Evolutionary conservation across 2,329 filamentous ascomycete genomes (phyloP), one percentile per base, ranked within the genome.

Genomic region (Epichloe sp.): DNA sequence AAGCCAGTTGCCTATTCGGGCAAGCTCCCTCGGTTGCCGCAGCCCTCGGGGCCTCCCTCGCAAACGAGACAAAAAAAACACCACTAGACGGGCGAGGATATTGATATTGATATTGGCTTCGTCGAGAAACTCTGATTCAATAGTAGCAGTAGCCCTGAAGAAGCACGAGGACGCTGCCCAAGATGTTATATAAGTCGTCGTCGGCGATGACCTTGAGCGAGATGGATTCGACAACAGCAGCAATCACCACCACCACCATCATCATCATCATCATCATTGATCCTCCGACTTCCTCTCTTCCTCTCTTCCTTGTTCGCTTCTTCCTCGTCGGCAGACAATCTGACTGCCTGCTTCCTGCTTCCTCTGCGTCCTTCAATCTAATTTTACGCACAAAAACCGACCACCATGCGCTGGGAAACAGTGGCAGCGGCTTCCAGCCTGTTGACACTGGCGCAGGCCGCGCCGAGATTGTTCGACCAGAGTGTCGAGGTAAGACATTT

Each of bases 381-480:
- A 26, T 26, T 26, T 8, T 7, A 26, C 26, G 26, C 26, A 26
- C 26, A 26, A 26, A 8, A 31, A 31, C 8, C 19, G 36, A 48
- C 11, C 14, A 48, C 11, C 1, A 49, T 49, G 47, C 47, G 47
- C 15, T 47, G 44, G 37, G 45, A 37, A 38, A 42, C 48, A 26
- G 23, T 37, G 37, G 47, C 49, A 43, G 37, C 51, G 31, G 53
- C 49, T 34, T 53, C 48, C 48, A 14, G 41, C 11, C 41, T 49
- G 12, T 36, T 52, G 52, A 49, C 35, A 40, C 34, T 42, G 44
- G 54, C 50, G 47, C 38, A 49, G 17, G 47, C 47, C 19, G 47
- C 47, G 17, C 47, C 47, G 17, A 49, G 47, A 23, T 36, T 49
- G n/a, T 44, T 49, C 31, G 47, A 36, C 47, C 47, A 43, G 26